Evolutionary conservation across 2,329 filamentous ascomycete genomes (phyloP), one percentile per base, ranked within the genome.

Genomic region (Fusarium brevicatenulatum): DNA sequence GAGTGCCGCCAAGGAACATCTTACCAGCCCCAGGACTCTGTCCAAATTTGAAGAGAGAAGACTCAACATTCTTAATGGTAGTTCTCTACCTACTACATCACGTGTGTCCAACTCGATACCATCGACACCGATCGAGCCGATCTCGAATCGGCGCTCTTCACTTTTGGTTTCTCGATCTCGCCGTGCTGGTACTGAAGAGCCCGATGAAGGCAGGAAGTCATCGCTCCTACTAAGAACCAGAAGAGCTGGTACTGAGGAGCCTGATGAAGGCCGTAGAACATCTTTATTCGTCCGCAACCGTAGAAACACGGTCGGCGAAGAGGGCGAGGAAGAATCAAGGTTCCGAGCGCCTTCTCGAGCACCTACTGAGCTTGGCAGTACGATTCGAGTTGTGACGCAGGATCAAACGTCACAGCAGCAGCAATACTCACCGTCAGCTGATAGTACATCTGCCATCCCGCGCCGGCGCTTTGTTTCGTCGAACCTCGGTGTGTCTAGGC

Each of bases 321-420:
- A 88, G 4, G 86, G 87, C 9, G 75, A 77, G 12, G 86, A 88
- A 3, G 86, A 87, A 25, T 50, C 78, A n/a, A 82, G 84, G 37
- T 85, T 87, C 70, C 86, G 87, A n/a, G 84, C 86, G 5, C 88
- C 89, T 2, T 91, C 90, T 8, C 84, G 90, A 30, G 89, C 89
- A 8, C 81, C 83, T 40, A 91, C 89, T 2, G 90, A 92, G 66
- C 83, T 86, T 58, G 85, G 83, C 58, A 85, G 83, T 34, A 76
- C 80, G 71, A 68, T 85, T 82, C 73, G 80, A 46, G 63, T 66
- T 42, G 65, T 71, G n/a, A 65, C 76, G 19, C 76, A 77, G 32
- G 80, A 82, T 46, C 77, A 77, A 34, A 47, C 72, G 3, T 58
- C 72, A 21, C 75, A 21, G 25, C 44, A 30, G 44, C 37, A 46